Conservation (phyloP, 1,284 basidiomycete species). For the Papiliotrema laurentii region DNA sequence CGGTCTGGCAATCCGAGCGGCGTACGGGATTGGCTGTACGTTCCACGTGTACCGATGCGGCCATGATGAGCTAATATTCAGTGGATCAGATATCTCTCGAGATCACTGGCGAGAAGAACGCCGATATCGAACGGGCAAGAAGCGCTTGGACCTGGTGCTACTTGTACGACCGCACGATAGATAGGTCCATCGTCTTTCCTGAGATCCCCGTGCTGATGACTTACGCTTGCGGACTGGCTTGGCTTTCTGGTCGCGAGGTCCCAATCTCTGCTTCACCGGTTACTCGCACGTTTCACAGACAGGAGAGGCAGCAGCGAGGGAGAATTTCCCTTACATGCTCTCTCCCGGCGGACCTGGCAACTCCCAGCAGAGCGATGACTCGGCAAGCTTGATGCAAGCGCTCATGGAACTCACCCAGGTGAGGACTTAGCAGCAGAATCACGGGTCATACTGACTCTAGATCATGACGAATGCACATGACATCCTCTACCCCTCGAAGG, state of each 20-base stretch:
- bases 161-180: conserved; percentile 48
- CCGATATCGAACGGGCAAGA: conserved; percentile 43
- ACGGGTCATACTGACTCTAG: conserved; percentile 16
- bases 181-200: conserved; percentile 12
- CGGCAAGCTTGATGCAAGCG: conserved; percentile 39
- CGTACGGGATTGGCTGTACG: conserved; percentile 44
- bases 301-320: conserved; percentile 38
- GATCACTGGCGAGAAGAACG: conserved; percentile 30
- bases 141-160: conserved; percentile 52
- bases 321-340: conserved; percentile 46
- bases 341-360: conserved; percentile 18
- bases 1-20: conserved; percentile 46
- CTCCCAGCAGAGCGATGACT: conserved; percentile 18
- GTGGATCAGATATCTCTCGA: conserved; percentile 43
- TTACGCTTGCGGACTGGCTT: conserved; percentile 44
- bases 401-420: conserved; percentile 41
- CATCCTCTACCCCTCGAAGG: conserved; percentile 47
- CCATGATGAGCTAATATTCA: neutral
- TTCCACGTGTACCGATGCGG: conserved; percentile 1
- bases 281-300: conserved; percentile 43
- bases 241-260: conserved; percentile 50
- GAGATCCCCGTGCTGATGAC: conserved; percentile 7
- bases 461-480: conserved; percentile 51
- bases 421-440: neutral
- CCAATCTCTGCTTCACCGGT: conserved; percentile 46